phyloP scores from a whole-genome alignment of 148 eudicot genomes.

The Camellia granthamiana region DNA sequence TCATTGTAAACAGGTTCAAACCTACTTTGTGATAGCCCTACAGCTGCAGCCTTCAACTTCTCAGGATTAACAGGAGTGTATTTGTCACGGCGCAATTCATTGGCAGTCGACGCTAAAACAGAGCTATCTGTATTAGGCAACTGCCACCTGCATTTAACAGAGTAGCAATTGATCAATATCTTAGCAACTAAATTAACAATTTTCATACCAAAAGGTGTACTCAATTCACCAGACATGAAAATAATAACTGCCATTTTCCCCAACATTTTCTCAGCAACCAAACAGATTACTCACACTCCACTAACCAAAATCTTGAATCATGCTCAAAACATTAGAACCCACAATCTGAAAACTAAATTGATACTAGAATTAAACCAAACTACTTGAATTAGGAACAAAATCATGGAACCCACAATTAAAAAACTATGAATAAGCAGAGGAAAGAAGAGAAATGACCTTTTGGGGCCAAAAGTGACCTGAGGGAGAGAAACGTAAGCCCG shows the following conservation, averaged over 20 bases:
- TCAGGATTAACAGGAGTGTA: constrained; percentile 59
- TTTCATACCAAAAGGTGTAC: not conserved
- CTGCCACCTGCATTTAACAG: constrained; percentile 62
- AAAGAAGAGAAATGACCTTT: constrained; percentile 42
- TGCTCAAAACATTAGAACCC: not conserved
- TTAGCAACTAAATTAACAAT: not conserved
- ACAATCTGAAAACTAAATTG: not conserved
- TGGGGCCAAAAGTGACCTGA: constrained; percentile 85
- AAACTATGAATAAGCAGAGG: not conserved
- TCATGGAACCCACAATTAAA: not conserved
- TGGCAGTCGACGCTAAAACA: constrained; percentile 75
- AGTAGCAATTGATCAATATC: not conserved
- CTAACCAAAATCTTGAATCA: constrained; percentile 1
- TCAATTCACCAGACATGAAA: not conserved
- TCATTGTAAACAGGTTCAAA: not conserved
- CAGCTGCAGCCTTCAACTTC: constrained; percentile 79
- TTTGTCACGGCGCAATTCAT: constrained; percentile 62
- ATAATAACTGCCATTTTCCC: not conserved
- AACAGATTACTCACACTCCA: not conserved
- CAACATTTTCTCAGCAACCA: not conserved
- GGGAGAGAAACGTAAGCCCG: constrained; percentile 72
- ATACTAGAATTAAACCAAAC: not conserved
- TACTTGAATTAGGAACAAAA: not conserved
- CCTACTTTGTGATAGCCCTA: constrained; percentile 73
- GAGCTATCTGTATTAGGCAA: constrained; percentile 54